Evolutionary conservation across 352 stramenopile genomes (phyloP).

Genomic region (Globisporangium nodosum): DNA sequence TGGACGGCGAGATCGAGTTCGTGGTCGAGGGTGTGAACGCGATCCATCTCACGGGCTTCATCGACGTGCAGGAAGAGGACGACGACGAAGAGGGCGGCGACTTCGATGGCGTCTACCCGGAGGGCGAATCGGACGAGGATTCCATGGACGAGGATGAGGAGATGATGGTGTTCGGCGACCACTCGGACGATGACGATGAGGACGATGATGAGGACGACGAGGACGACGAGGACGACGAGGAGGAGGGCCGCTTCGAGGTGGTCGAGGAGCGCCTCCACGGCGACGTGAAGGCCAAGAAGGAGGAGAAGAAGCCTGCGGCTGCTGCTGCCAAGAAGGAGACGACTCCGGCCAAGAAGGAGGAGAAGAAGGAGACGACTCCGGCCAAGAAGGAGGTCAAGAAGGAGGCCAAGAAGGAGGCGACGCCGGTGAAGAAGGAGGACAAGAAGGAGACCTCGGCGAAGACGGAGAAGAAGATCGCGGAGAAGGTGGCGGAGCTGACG

Average conservation of each 20-base stretch:
- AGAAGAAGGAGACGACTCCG: conserved; percentile 16
- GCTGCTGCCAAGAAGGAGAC: conserved; percentile 21
- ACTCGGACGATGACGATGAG: conserved; percentile 34
- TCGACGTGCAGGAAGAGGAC: conserved; percentile 73
- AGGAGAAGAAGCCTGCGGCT: conserved; percentile 12
- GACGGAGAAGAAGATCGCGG: conserved; percentile 47
- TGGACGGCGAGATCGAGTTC: conserved; percentile 71
- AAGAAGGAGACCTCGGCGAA: conserved; percentile 36
- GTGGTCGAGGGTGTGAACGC: conserved; percentile 62
- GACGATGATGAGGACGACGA: conserved; percentile 44
- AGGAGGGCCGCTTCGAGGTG: conserved; percentile 58
- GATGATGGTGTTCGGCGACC: conserved; percentile 59
- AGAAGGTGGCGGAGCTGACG: conserved; percentile 49
- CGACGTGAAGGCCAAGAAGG: conserved; percentile 27
- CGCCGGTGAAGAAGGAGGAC: conserved; percentile 18
- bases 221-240: conserved; percentile 30
- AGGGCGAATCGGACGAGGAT: conserved; percentile 26
- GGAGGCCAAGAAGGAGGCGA: conserved; percentile 28
- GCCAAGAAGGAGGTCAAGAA: conserved; percentile 29
- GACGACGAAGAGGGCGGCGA: conserved; percentile 53
- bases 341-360: conserved; percentile 24
- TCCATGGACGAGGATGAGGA: conserved; percentile 45
- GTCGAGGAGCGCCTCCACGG: conserved; percentile 65
- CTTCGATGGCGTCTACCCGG: conserved; percentile 29
- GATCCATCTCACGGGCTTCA: conserved; percentile 78